Base-by-base conservation (phyloP, 257 asterid species). In the Cordia subcordata region DNA sequence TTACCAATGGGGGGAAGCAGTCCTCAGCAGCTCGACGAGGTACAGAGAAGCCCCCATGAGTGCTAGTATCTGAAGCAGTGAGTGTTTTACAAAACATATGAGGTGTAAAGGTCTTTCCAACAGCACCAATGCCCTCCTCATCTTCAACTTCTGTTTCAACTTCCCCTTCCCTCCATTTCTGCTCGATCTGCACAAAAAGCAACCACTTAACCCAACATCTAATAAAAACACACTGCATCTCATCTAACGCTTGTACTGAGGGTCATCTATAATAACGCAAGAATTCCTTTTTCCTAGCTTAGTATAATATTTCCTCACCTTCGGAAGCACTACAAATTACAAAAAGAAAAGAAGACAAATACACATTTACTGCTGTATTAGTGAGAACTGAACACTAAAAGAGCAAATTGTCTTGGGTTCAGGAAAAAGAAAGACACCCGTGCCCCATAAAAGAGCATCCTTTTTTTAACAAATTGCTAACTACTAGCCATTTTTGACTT, bases 21-120 rank as follows among this genome's bases (percentile, higher is more conserved):
- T 92, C 98, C 72, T 92, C 96, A 12, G 98, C 98, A 37, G 96
- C 96, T 23, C 96, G 84, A n/a, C 98, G 96, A 35, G 96, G 98
- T 51, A 92, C 98, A 8, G 98, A 92, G 65, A 92, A 92, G 69
- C 98, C 98, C 40, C 98, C 98, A 70, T 92, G 98, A 11, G 96
- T 92, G 80, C 98, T 92, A 5, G 98, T 92, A 74, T 92, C 98
- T 4, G 98, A 91, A 12, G 98, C 98, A 0, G 98, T 91, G 61
- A 91, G 95, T 16, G 96, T 88, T 70, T 92, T 92, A 62, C 98
- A 92, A 62, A 92, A 92, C 98, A 91, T 91, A 65, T 87, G 98
- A 4, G 96, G 92, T 23, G 98, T 80, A 68, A 68, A 71, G 47
- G 88, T 65, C 78, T 78, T 91, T 53, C 73, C 83, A 11, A 64